These are phyloP conservation scores for Aeminium ludgeri DNA, from an alignment of 495 filamentous ascomycete genomes.

Conservation along the genomic window DNA sequence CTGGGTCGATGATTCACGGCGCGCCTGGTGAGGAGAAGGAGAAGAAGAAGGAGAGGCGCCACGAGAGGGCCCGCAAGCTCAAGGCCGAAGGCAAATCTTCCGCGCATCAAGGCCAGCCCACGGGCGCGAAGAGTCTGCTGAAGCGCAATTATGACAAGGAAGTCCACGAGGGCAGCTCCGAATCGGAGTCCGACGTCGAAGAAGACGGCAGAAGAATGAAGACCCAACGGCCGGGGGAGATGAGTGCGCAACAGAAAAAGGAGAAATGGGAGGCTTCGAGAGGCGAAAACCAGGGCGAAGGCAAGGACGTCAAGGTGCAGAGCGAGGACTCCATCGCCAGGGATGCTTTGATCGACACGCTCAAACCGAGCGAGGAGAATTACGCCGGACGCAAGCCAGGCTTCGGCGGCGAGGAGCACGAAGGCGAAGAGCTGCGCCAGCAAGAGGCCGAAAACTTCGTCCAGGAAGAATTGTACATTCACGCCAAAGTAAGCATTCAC, in stretches of 20 bases:
- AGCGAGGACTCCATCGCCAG: conserved; percentile 59
- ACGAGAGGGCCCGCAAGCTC: conserved; percentile 16
- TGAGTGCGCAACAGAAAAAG: conserved; percentile 32
- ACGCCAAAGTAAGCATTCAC: conserved; percentile 47
- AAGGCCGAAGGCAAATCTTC: conserved; percentile 3
- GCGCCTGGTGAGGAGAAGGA: conserved; percentile 6
- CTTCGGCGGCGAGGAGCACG: background rate
- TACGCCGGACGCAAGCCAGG: conserved; percentile 22
- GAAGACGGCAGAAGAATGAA: conserved; percentile 20
- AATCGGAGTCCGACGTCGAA: background rate
- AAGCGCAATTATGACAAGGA: background rate
- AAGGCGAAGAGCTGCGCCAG: conserved; percentile 48
- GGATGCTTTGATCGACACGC: conserved; percentile 58
- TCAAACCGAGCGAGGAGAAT: conserved; percentile 46
- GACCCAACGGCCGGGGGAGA: conserved; percentile 27
- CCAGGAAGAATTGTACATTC: conserved; percentile 89
- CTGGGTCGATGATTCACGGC: conserved; percentile 56
- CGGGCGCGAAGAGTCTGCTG: background rate
- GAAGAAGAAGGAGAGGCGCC: conserved; percentile 11
- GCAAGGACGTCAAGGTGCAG: conserved; percentile 22
- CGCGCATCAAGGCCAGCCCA: conserved; percentile 1
- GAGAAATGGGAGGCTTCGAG: conserved; percentile 45
- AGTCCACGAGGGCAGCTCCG: conserved; percentile 3
- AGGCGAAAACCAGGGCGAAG: conserved; percentile 24
- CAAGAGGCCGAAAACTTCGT: conserved; percentile 72